Percentiles rank a stretch among this genome's conserved stretches.
These are phyloP conservation scores for Candida maltosa DNA, from an alignment of 805 yeast species.

Conservation along the genomic window DNA sequence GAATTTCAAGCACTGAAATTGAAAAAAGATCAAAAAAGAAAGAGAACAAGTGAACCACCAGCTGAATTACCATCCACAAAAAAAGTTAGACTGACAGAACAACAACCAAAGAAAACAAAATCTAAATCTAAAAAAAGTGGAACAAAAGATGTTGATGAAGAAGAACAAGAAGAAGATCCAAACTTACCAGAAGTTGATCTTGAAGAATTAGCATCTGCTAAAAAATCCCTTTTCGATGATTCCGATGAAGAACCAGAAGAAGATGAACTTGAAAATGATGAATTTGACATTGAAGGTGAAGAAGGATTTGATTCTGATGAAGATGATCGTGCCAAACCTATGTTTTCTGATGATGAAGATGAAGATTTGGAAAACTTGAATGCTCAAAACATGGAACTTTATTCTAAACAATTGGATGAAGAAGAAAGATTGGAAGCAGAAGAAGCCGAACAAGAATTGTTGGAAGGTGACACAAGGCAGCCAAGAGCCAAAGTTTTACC, in stretches of 20 bases:
- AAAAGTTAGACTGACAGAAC: conserved; percentile 12
- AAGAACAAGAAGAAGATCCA: conserved; percentile 21
- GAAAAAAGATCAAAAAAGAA: conserved; percentile 39
- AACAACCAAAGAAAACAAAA: conserved; percentile 9
- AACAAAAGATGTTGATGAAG: conserved; percentile 18
- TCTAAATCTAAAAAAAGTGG: conserved; percentile 24
- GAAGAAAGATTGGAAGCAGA: conserved; percentile 46
- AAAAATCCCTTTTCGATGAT: conserved; percentile 73
- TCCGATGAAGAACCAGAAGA: conserved; percentile 53
- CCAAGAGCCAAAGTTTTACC: conserved; percentile 81
- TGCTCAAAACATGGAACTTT: conserved; percentile 80
- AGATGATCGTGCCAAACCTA: conserved; percentile 57
- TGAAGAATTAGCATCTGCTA: conserved; percentile 66
- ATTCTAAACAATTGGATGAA: conserved; percentile 64
- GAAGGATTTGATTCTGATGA: conserved; percentile 56
- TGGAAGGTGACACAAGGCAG: conserved; percentile 55
- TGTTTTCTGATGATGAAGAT: conserved; percentile 76
- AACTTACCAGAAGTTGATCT: conserved; percentile 58
- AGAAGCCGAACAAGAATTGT: conserved; percentile 51
- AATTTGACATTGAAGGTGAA: conserved; percentile 31
- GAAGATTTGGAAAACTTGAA: conserved; percentile 62
- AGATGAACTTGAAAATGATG: conserved; percentile 38
- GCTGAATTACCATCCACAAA: conserved; percentile 7
- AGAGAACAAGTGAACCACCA: conserved; percentile 15
- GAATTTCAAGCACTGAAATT: conserved; percentile 57